Evolutionary conservation across 495 filamentous ascomycete genomes (phyloP), one percentile per base, ranked within the genome.

Genomic region (Aspergillus nanangensis): DNA sequence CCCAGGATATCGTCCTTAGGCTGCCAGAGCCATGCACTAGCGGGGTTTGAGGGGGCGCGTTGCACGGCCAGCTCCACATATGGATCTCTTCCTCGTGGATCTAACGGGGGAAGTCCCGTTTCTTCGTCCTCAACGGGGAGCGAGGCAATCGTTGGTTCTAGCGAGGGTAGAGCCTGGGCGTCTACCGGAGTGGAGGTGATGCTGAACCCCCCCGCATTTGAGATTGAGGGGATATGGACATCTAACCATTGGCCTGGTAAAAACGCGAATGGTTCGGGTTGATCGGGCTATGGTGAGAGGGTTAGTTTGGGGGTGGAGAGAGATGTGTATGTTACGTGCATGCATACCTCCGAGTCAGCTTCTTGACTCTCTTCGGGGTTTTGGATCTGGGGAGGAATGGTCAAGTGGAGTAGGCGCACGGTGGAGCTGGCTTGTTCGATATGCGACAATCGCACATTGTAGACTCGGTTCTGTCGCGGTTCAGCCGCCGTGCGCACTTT

Each of bases 241-340:
- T 96, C 91, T 42, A 96, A 75, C 90, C 90, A 96, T 75, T 96
- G 91, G 25, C 91, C 91, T 1, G 91, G 84, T 21, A 83, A 69
- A 63, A 92, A 93, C 14, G 60, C 59, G 29, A 73, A 65, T 22
- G 62, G 58, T 32, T 71, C 43, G 35, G 44, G 44, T n/a, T n/a
- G n/a, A n/a, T n/a, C n/a, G n/a, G n/a, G n/a, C n/a, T n/a, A n/a
- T n/a, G n/a, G n/a, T n/a, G n/a, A n/a, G n/a, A n/a, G n/a, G n/a
- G n/a, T n/a, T n/a, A n/a, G 8, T 24, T 14, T n/a, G 11, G 32
- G 32, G 36, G 1, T 38, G 36, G 15, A 21, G n/a, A n/a, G n/a
- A n/a, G n/a, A n/a, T n/a, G n/a, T n/a, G n/a, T n/a, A 31, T 31
- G 13, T 31, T 17, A 38, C 14, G 15, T 5, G 20, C 27, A n/a